A percentile compares a stretch with the other conserved stretches of the same genome.
Conservation (phyloP, 2,329 filamentous ascomycete species). For the Pyrenophora teres region DNA sequence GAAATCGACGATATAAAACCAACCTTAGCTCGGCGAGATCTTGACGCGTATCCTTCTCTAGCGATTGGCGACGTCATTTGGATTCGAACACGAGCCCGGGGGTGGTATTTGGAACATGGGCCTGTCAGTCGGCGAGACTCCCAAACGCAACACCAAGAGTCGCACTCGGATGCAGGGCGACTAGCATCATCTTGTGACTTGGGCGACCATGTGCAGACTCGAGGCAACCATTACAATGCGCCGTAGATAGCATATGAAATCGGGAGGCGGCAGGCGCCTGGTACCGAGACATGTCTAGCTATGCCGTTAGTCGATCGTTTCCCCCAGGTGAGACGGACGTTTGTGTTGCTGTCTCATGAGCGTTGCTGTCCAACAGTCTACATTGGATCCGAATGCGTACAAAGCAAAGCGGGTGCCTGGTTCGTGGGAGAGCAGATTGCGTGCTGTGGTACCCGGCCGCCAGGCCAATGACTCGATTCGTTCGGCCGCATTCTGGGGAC, state of each 20-base stretch:
- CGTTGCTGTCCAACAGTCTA: constrained; percentile 5
- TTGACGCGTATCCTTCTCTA: neutral
- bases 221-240: neutral
- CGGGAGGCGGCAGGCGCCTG: neutral
- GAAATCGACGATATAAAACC: neutral
- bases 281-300: neutral
- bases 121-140: constrained; percentile 11
- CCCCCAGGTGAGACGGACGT: constrained; percentile 3
- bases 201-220: neutral
- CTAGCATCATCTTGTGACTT: neutral
- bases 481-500: constrained; percentile 8
- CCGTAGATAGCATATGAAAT: neutral
- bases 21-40: constrained; percentile 3
- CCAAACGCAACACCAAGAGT: constrained; percentile 5
- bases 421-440: constrained; percentile 4
- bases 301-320: neutral
- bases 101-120: constrained; percentile 9
- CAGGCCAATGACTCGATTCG: constrained; percentile 2
- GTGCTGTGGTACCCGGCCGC: constrained; percentile 5
- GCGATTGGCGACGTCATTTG: constrained; percentile 1
- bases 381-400: neutral
- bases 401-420: constrained; percentile 1
- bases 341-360: constrained; percentile 7
- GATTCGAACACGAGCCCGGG: neutral
- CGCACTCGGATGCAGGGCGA: constrained; percentile 1